Evolutionary conservation across 805 yeast genomes (phyloP).

Genomic region (Ogataea neopini): DNA sequence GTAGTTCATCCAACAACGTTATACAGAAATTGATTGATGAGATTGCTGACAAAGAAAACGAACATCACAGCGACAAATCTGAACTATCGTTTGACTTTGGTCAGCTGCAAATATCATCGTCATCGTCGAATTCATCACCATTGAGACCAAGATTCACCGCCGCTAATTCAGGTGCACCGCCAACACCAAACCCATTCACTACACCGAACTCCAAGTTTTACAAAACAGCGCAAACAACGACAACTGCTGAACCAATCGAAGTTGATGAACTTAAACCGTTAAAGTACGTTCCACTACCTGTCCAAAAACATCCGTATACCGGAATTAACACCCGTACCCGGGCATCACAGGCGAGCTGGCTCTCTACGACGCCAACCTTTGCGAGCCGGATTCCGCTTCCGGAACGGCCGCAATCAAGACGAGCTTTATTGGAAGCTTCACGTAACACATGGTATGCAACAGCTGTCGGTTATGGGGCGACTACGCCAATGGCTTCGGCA

Average conservation of each 20-base stretch:
- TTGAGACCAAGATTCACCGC: not conserved
- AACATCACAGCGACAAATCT: conserved; percentile 13
- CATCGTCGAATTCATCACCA: conserved; percentile 1
- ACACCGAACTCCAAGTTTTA: conserved; percentile 29
- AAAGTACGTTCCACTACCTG: conserved; percentile 31
- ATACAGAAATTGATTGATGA: conserved; percentile 37
- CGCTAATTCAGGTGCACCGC: not conserved
- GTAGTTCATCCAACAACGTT: conserved; percentile 18
- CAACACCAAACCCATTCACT: conserved; percentile 29
- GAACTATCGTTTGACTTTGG: not conserved
- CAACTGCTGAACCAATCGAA: conserved; percentile 8
- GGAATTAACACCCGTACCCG: conserved; percentile 1
- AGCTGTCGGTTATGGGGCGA: not conserved
- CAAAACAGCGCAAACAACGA: conserved; percentile 3
- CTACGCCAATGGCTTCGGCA: conserved; percentile 2
- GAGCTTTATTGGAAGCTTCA: conserved; percentile 14
- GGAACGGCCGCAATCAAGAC: conserved; percentile 26
- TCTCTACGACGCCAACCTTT: not conserved
- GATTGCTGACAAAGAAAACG: conserved; percentile 29
- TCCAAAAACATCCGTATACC: conserved; percentile 6
- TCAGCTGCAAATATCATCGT: not conserved
- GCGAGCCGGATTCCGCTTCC: conserved; percentile 32
- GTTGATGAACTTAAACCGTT: conserved; percentile 7
- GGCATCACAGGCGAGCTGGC: not conserved
- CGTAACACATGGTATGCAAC: not conserved